Evolutionary conservation across 495 filamentous ascomycete species (phyloP).

Genomic region (Penicillium subrubescens): DNA sequence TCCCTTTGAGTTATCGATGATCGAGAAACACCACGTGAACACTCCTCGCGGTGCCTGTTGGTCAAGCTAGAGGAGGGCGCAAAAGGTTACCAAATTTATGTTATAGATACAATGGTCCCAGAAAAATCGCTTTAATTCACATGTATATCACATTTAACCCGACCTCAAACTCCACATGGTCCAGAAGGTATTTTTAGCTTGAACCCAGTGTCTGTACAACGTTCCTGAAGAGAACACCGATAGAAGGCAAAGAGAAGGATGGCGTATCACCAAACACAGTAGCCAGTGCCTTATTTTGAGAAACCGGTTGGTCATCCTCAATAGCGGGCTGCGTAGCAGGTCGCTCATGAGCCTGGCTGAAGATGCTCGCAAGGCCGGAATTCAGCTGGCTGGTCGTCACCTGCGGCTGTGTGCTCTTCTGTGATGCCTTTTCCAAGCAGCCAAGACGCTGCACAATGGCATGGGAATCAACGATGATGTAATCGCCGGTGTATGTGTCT

Average conservation of each 20-base stretch:
- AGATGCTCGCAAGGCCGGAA: slow-evolving; percentile 53
- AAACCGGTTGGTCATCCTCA: slow-evolving; percentile 48
- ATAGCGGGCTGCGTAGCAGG: slow-evolving; percentile 35
- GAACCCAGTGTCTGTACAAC: slow-evolving; percentile 53
- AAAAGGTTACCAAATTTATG: neutral
- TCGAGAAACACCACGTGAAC: neutral
- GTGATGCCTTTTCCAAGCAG: slow-evolving; percentile 56
- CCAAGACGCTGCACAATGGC: slow-evolving; percentile 51
- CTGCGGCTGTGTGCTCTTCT: slow-evolving; percentile 52
- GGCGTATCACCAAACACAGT: slow-evolving; percentile 74
- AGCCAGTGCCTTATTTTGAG: slow-evolving; percentile 66
- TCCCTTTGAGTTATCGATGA: neutral
- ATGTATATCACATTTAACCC: slow-evolving; percentile 10
- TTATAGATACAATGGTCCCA: slow-evolving; percentile 19
- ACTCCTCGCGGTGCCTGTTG: neutral
- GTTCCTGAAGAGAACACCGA: slow-evolving; percentile 75
- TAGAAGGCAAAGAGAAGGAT: slow-evolving; percentile 74
- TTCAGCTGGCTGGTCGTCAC: slow-evolving; percentile 42
- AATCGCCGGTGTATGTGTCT: slow-evolving; percentile 55
- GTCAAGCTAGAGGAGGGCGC: neutral
- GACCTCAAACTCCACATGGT: neutral
- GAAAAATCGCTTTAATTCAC: slow-evolving; percentile 15
- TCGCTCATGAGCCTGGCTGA: slow-evolving; percentile 38
- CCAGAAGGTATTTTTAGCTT: slow-evolving; percentile 12
- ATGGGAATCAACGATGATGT: slow-evolving; percentile 52